Evolutionary conservation across 1,284 basidiomycete genomes (phyloP), one percentile per base, ranked within the genome.

Genomic region (Testicularia cyperi): DNA sequence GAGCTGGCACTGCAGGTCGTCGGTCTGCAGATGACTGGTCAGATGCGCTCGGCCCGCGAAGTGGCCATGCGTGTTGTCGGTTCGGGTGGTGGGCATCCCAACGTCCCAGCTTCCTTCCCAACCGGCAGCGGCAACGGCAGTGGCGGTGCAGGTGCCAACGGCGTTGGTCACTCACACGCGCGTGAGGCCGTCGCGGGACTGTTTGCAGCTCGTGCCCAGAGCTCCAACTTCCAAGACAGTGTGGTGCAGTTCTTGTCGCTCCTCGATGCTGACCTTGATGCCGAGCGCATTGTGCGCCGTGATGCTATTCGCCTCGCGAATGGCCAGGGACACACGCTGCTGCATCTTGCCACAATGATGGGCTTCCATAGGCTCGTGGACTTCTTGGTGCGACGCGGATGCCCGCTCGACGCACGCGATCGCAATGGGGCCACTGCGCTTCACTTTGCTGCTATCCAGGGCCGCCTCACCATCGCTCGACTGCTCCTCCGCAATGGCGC

Each of bases 11-110:
- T 96, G 6, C 90, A 94, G 74, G 90, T 95, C 8, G 90, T 96
- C 20, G 92, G 92, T 2, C 79, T 95, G 57, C 92, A 94, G 80
- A 92, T 95, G 89, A 95, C 90, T 0, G 92, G 92, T 27, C 88
- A 90, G 72, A 86, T 94, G 41, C 89, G 94, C 68, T 88, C 92
- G 47, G 89, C 91, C 4, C 86, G 88, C 77, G 88, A 91, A 60
- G 87, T 94, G 30, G 92, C 92, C 14, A 77, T 79, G 70, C 71
- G 78, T 13, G 78, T 80, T 30, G 77, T 80, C 18, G 69, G 68
- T 13, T 70, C 73, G 19, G 57, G 57, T n/a, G 62, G 67, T 15
- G 53, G 47, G 21, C 61, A 65, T 39, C 45, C 53, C 9, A 46
- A 55, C 35, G 30, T 49, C 35, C 47, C 46, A 4, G 30, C 38